These are phyloP conservation scores for Psidium guajava DNA, from an alignment of 345 rosid genomes.

Conservation along the genomic window DNA sequence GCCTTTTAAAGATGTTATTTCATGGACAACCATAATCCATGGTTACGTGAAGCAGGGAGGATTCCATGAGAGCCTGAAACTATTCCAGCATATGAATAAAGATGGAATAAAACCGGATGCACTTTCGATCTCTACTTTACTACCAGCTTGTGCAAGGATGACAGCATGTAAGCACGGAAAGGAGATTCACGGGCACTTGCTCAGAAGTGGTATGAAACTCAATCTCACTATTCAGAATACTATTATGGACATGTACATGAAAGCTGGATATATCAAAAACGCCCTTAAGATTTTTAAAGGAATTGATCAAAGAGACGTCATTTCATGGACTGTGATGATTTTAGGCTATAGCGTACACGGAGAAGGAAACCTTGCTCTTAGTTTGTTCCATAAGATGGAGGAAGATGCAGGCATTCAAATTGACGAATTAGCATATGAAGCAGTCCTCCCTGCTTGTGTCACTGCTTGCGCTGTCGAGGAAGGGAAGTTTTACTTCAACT, in stretches of 20 bases:
- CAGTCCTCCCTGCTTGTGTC: conserved; percentile 37
- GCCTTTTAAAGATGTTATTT: conserved; percentile 34
- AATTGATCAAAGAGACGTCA: conserved; percentile 23
- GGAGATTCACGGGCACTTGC: conserved; percentile 36
- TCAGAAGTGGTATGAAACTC: conserved; percentile 24
- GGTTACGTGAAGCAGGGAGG: conserved; percentile 30
- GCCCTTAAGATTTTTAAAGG: conserved; percentile 21
- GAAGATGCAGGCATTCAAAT: conserved; percentile 9
- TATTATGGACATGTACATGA: conserved; percentile 39
- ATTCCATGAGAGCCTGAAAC: conserved; percentile 34
- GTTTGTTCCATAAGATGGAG: conserved; percentile 23
- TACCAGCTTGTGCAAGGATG: conserved; percentile 46
- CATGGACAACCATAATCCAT: conserved; percentile 35
- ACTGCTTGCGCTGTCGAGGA: conserved; percentile 26
- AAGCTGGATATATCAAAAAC: conserved; percentile 27
- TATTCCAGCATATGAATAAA: conserved; percentile 27
- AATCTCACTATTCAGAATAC: conserved; percentile 28
- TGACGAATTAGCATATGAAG: conserved; percentile 22
- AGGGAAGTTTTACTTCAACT: conserved; percentile 27
- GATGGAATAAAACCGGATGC: conserved; percentile 28
- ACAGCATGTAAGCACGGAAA: conserved; percentile 35
- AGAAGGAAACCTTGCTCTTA: conserved; percentile 28
- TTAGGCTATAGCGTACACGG: conserved; percentile 38
- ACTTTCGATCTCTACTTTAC: conserved; percentile 19
- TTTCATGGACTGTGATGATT: conserved; percentile 48